Conservation (phyloP, 2,329 filamentous ascomycete species). For the Sporothrix pallida region DNA sequence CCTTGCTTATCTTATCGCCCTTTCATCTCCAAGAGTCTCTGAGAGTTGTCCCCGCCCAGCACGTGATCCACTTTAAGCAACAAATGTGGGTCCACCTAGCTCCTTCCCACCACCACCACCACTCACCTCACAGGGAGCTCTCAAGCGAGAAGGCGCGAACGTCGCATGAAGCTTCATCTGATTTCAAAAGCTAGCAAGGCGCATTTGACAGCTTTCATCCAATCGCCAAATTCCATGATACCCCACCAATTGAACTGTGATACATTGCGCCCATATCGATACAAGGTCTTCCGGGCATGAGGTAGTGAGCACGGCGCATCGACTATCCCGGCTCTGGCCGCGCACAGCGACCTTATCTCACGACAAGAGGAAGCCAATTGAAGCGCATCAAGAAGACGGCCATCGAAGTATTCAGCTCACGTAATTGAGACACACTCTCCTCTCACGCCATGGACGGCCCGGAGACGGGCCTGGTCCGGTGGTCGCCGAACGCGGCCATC, state of each 20-base stretch:
- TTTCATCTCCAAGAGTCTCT: neutral
- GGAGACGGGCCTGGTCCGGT: slow-evolving; percentile 68
- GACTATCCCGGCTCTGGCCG: slow-evolving; percentile 8
- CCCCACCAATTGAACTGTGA: neutral
- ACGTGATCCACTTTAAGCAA: slow-evolving; percentile 20
- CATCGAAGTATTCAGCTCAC: neutral
- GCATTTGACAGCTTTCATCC: neutral
- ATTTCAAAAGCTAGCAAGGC: neutral
- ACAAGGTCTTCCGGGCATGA: neutral
- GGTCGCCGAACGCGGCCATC: slow-evolving; percentile 64
- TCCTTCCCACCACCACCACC: neutral
- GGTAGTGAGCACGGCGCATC: slow-evolving; percentile 16
- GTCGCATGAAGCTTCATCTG: neutral
- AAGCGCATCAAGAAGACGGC: neutral
- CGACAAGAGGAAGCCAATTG: too few species aligned
- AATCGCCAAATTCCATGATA: neutral
- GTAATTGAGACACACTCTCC: neutral
- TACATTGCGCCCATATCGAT: neutral
- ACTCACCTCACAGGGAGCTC: neutral
- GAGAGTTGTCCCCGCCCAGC: neutral
- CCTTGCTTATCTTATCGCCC: slow-evolving; percentile 16
- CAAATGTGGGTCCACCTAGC: slow-evolving; percentile 1
- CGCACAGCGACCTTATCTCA: neutral
- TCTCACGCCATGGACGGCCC: slow-evolving; percentile 58
- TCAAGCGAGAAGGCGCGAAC: neutral